Percentiles rank a stretch among this genome's conserved stretches.
Evolutionary conservation across 2,329 filamentous ascomycete species (phyloP).

Genomic region (Anthostomella pinea): DNA sequence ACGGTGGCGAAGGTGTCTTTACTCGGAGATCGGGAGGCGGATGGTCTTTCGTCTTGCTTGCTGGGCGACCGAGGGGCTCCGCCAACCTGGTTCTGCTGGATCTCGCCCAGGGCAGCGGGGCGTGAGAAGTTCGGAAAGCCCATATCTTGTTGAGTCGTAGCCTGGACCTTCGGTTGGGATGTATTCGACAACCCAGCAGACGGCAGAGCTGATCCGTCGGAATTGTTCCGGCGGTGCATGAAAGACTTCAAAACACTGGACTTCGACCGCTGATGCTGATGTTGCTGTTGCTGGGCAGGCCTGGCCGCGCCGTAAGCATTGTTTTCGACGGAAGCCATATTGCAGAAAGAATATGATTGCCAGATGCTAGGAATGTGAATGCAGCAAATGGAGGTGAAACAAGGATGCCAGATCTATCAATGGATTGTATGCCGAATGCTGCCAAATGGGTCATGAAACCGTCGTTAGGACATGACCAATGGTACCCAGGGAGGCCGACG

Average conservation of each 20-base stretch:
- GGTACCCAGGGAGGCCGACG: constrained; percentile 2
- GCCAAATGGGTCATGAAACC: constrained; percentile 14
- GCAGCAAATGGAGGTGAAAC: constrained; percentile 18
- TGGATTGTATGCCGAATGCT: constrained; percentile 18
- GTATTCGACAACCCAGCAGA: constrained; percentile 22
- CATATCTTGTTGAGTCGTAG: constrained; percentile 29
- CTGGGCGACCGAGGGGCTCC: constrained; percentile 25
- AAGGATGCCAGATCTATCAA: constrained; percentile 20
- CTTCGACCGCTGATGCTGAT: constrained; percentile 42
- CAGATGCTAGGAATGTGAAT: constrained; percentile 8
- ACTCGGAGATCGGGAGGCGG: constrained; percentile 26
- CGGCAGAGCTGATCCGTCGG: constrained; percentile 38
- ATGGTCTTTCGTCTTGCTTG: constrained; percentile 17
- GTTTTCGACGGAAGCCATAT: constrained; percentile 28
- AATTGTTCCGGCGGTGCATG: constrained; percentile 48
- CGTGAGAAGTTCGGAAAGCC: constrained; percentile 36
- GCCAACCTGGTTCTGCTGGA: constrained; percentile 50
- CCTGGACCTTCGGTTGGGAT: constrained; percentile 21
- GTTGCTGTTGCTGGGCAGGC: constrained; percentile 14
- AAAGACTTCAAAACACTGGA: constrained; percentile 50
- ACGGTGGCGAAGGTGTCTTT: constrained; percentile 23
- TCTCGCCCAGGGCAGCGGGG: constrained; percentile 51
- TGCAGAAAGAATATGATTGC: constrained; percentile 4
- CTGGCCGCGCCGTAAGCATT: constrained; percentile 16
- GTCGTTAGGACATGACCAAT: constrained; percentile 18